Conservation (phyloP, 164 flowering plant genomes). For the Saururus chinensis region DNA sequence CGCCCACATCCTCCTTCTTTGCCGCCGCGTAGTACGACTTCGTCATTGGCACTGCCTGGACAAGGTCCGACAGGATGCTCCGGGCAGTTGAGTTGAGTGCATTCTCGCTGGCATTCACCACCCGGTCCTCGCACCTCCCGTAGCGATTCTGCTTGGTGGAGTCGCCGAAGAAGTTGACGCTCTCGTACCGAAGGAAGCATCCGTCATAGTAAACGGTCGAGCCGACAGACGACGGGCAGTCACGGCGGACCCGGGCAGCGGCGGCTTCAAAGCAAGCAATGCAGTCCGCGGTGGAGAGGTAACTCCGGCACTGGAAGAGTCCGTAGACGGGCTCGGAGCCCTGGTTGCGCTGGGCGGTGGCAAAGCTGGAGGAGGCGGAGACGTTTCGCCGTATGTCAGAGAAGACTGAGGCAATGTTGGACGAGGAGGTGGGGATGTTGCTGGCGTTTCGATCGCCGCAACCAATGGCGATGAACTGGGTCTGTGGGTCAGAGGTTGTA, state of each 20-base stretch:
- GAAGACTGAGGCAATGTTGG: constrained; percentile 1
- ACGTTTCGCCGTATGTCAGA: constrained; percentile 4
- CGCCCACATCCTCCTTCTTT: constrained; percentile 9
- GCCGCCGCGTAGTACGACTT: constrained; percentile 26
- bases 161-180: constrained; percentile 27
- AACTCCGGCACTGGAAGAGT: constrained; percentile 37
- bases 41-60: constrained; percentile 25
- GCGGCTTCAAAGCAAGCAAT: constrained; percentile 27
- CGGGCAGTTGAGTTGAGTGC: constrained; percentile 10
- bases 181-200: constrained; percentile 46
- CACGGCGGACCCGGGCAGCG: constrained; percentile 20
- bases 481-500: constrained; percentile 7
- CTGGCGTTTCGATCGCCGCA: constrained; percentile 15
- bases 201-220: constrained; percentile 34
- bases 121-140: not conserved
- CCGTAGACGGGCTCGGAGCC: constrained; percentile 27
- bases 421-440: constrained; percentile 3
- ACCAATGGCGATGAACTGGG: constrained; percentile 7
- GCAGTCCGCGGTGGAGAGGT: constrained; percentile 33
- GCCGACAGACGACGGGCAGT: constrained; percentile 31
- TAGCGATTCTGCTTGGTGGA: constrained; percentile 24
- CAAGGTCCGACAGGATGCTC: constrained; percentile 21
- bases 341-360: constrained; percentile 21
- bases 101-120: constrained; percentile 9
- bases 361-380: constrained; percentile 14